Evolutionary conservation across 2,329 filamentous ascomycete species (phyloP), one percentile per base, ranked within the genome.

Genomic region (Elsinoe australis): DNA sequence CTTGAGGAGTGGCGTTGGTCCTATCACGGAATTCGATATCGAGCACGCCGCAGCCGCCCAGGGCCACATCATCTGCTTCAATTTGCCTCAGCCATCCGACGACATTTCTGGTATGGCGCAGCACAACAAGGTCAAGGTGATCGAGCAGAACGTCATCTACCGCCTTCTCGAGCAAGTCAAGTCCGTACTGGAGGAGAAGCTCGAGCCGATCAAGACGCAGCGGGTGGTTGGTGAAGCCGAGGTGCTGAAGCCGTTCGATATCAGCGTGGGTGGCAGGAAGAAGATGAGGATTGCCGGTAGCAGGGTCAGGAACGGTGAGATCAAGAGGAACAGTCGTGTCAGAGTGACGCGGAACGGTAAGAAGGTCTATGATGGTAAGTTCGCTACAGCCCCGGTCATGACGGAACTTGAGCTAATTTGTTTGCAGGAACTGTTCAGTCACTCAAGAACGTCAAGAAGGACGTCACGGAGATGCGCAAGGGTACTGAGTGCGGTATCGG

Each of bases 401-500:
- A 15, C 9, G 12, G 7, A 5, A 24, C 29, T 9, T 24, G 9
- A 32, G 28, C 19, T 32, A 17, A n/a, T 38, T 29, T 29, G 15
- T 46, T 39, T 39, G 21, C 51, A 95, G 90, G 89, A 55, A 75
- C 75, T 45, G 78, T 96, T 34, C 75, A 79, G 14, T 86, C 86
- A 1, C 78, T 98, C 51, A 95, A 92, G 70, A 85, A 94, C 59
- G 80, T 85, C 64, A 95, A 96, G 74, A 94, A 94, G 64, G 87
- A 95, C 55, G 85, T 92, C 22, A 71, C 73, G 36, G 87, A 95
- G 61, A 92, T 94, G 80, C 81, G 80, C 59, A 96, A 94, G 68
- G 89, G 88, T 51, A 79, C 76, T n/a, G 92, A 98, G 67, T 98
- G 92, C 59, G 92, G 92, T 55, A 82, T 98, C 56, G 81, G 79